Conservation (phyloP, 352 stramenopile species). For the Blastocystis sp. region DNA sequence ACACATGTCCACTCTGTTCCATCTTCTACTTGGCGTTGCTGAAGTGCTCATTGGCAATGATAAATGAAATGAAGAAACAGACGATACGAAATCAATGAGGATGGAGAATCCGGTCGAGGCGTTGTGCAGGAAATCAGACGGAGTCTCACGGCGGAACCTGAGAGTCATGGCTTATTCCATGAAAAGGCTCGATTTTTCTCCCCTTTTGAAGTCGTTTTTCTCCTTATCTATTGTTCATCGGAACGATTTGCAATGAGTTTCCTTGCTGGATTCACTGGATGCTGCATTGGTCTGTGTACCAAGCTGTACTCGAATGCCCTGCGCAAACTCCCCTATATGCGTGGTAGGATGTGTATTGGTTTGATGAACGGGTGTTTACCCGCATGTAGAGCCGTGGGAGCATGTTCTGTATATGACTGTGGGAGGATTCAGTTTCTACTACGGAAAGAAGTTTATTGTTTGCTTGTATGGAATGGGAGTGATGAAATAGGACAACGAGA, state of each 20-base stretch:
- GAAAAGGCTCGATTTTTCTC: not conserved
- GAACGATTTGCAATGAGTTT: conserved; percentile 15
- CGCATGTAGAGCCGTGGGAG: conserved; percentile 51
- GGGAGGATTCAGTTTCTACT: conserved; percentile 31
- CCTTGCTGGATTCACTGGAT: conserved; percentile 49
- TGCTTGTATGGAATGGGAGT: not conserved
- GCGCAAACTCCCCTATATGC: conserved; percentile 50
- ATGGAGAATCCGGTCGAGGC: not conserved
- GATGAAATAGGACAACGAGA: not conserved
- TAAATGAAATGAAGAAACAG: not conserved
- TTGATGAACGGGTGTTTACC: not conserved
- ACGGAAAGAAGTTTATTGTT: conserved; percentile 53
- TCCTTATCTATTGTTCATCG: not conserved
- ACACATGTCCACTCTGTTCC: not conserved
- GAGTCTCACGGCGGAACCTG: too few species aligned
- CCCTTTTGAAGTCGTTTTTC: not conserved
- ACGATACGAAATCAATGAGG: not conserved
- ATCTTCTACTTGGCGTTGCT: not conserved
- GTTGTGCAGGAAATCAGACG: too few species aligned
- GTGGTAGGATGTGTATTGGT: not conserved
- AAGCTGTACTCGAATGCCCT: conserved; percentile 53
- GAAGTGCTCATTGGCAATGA: conserved; percentile 12
- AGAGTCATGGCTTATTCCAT: not conserved
- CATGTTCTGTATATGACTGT: conserved; percentile 53
- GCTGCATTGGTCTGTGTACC: conserved; percentile 23